A percentile compares a stretch with the other conserved stretches of the same genome.
These are phyloP conservation scores for Colletotrichum scovillei DNA, from an alignment of 2,329 filamentous ascomycete genomes.

Conservation along the genomic window DNA sequence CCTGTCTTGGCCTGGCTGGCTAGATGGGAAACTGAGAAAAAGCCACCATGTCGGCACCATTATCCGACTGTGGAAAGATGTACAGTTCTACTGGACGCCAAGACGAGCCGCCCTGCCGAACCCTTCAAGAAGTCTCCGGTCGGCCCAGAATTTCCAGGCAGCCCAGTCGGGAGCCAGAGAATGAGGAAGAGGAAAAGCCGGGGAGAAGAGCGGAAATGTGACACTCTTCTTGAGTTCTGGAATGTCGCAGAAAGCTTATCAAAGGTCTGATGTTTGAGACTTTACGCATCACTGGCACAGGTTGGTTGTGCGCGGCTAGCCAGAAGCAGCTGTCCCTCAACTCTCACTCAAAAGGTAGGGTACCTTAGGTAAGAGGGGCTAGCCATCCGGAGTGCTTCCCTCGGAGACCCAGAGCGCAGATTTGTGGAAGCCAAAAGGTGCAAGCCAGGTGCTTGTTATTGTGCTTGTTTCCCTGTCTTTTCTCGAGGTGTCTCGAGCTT, in stretches of 20 bases:
- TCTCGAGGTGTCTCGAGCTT: background rate
- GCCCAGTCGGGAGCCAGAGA: background rate
- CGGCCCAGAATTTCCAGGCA: background rate
- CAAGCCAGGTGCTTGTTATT: background rate
- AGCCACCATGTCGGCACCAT: constrained; percentile 4
- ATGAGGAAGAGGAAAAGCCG: no score
- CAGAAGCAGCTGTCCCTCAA: background rate
- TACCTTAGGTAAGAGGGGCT: no score
- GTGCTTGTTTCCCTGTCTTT: constrained; percentile 9
- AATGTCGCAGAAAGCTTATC: constrained; percentile 19
- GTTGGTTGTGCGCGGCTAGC: background rate
- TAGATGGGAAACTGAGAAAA: background rate
- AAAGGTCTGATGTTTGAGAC: constrained; percentile 11
- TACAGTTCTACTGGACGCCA: constrained; percentile 13
- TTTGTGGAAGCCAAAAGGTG: background rate
- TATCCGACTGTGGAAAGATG: constrained; percentile 18
- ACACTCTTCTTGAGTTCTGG: constrained; percentile 7
- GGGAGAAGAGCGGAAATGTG: background rate
- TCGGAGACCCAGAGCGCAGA: background rate
- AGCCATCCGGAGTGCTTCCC: background rate
- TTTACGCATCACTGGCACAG: constrained; percentile 3
- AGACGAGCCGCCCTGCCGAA: background rate
- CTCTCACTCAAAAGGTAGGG: no score
- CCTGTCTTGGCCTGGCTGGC: background rate
- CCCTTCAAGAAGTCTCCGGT: background rate